Evolutionary conservation across 2,329 filamentous ascomycete genomes (phyloP).

Genomic region (Coccinonectria pachysandricola): DNA sequence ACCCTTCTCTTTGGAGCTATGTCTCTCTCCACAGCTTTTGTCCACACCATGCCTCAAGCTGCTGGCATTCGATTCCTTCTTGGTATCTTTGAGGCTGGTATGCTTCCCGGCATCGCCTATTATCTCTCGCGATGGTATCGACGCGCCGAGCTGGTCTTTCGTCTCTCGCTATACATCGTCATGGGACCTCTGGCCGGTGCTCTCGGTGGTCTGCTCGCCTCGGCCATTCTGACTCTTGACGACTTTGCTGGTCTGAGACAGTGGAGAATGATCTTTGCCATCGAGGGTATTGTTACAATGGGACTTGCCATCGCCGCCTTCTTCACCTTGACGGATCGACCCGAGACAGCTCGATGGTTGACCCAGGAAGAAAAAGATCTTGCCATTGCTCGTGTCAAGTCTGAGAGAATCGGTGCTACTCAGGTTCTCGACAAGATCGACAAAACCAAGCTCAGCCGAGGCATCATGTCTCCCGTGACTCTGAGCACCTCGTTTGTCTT

Average conservation of each 20-base stretch:
- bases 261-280: conserved; percentile 61
- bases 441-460: conserved; percentile 45
- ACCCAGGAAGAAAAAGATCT: conserved; percentile 52
- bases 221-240: conserved; percentile 48
- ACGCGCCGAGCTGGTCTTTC: conserved; percentile 49
- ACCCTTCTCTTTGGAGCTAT: conserved; percentile 46
- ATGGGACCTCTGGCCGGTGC: conserved; percentile 55
- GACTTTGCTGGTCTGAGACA: conserved; percentile 41
- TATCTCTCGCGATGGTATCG: conserved; percentile 55
- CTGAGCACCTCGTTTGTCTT: conserved; percentile 43
- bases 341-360: conserved; percentile 54
- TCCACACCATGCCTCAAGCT: conserved; percentile 33
- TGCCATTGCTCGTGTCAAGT: conserved; percentile 47
- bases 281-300: conserved; percentile 52
- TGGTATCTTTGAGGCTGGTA: conserved; percentile 51
- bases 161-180: conserved; percentile 52
- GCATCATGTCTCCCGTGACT: conserved; percentile 52
- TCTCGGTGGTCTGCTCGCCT: conserved; percentile 53
- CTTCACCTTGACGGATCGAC: conserved; percentile 55
- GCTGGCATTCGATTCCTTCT: conserved; percentile 49
- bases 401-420: conserved; percentile 45
- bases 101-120: conserved; percentile 55
- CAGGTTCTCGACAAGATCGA: conserved; percentile 47
- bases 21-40: conserved; percentile 50
- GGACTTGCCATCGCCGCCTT: conserved; percentile 45